Conservation (phyloP, 2,329 filamentous ascomycete species). For the Claviceps sp. region DNA sequence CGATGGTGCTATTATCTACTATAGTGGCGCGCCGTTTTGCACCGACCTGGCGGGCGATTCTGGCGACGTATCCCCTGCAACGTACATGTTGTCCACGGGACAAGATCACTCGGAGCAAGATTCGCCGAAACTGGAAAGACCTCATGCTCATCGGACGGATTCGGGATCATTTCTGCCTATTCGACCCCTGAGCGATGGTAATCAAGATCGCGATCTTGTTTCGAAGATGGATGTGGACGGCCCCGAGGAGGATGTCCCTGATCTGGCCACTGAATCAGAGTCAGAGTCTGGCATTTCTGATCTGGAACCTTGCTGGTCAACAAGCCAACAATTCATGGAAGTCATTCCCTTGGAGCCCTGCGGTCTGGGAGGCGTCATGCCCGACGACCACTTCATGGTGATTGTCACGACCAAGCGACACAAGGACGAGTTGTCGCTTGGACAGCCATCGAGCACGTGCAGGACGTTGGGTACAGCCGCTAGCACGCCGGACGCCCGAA, state of each 20-base stretch:
- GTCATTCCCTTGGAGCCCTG: constrained; percentile 37
- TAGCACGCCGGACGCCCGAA: constrained; percentile 18
- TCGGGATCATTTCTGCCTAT: constrained; percentile 39
- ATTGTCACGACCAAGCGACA: constrained; percentile 37
- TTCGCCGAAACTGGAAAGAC: constrained; percentile 8
- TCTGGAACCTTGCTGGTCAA: constrained; percentile 33
- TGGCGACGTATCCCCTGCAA: constrained; percentile 32
- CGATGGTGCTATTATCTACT: constrained; percentile 72
- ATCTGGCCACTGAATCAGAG: constrained; percentile 21
- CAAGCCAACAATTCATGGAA: constrained; percentile 24
- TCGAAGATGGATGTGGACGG: constrained; percentile 17
- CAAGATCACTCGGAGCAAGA: constrained; percentile 19
- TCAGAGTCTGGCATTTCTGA: constrained; percentile 26
- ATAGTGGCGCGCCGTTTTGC: constrained; percentile 66
- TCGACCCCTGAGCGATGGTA: constrained; percentile 34
- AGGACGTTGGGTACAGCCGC: constrained; percentile 17
- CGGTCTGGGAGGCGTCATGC: constrained; percentile 44
- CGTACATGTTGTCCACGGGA: constrained; percentile 34
- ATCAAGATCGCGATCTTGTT: constrained; percentile 7
- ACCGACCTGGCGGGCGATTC: constrained; percentile 63
- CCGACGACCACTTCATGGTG: constrained; percentile 51
- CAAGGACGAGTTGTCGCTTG: constrained; percentile 6
- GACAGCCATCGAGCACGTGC: neutral
- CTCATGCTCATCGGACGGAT: constrained; percentile 22
- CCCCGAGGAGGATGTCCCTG: constrained; percentile 13